phyloP scores from a whole-genome alignment of 345 rosid species.

The Syzygium jambos region DNA sequence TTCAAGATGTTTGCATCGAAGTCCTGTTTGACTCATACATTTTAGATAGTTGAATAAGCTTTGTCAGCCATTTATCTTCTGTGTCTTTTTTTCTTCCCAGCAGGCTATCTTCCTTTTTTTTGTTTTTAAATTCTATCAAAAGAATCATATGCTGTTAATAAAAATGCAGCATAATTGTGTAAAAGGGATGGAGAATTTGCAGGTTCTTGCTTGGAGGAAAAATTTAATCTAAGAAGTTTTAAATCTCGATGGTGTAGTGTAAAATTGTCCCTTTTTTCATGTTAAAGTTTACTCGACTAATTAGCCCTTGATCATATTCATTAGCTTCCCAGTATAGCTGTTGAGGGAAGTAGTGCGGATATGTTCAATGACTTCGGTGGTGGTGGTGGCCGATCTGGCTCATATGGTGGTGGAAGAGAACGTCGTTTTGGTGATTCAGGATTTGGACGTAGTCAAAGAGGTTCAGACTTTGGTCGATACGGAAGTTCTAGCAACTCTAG shows the following conservation, averaged over 20 bases:
- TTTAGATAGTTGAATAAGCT: background rate
- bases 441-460: constrained; percentile 33
- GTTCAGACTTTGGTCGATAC: constrained; percentile 20
- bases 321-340: constrained; percentile 70
- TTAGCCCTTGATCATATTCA: constrained; percentile 4
- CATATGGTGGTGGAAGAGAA: constrained; percentile 39
- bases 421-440: constrained; percentile 34
- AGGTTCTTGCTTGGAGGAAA: background rate
- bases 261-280: background rate
- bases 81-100: background rate
- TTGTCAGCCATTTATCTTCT: background rate
- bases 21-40: background rate
- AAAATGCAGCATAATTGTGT: background rate
- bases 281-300: background rate
- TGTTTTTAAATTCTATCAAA: background rate
- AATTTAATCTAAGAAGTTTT: background rate
- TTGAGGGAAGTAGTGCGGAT: constrained; percentile 36
- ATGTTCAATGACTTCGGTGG: constrained; percentile 31
- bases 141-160: background rate
- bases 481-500: constrained; percentile 22
- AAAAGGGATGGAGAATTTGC: background rate
- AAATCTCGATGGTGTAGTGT: background rate
- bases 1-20: background rate
- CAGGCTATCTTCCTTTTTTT: background rate
- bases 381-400: constrained; percentile 27